Evolutionary conservation across 768 basidiomycete genomes (phyloP).

Genomic region (Saitozyma sp.): DNA sequence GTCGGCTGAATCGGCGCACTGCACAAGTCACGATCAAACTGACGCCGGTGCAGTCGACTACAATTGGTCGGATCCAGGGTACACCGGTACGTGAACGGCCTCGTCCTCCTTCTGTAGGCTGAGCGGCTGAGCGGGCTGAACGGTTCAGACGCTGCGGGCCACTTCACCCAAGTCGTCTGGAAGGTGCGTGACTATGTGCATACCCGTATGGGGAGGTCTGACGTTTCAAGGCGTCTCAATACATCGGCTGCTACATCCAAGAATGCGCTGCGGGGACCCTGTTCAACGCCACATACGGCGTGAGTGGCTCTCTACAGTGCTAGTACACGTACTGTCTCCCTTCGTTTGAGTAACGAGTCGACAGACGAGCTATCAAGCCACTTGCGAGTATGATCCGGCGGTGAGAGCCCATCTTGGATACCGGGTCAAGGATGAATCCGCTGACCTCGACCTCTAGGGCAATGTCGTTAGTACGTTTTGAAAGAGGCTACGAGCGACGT

Average conservation of each 20-base stretch:
- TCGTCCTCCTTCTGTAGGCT: not conserved
- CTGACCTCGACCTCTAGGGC: constrained; percentile 11
- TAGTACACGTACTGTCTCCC: too few species aligned
- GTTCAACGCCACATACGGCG: constrained; percentile 14
- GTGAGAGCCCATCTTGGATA: constrained; percentile 4
- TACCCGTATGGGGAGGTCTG: not conserved
- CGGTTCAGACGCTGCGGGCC: constrained; percentile 10
- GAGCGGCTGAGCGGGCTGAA: not conserved
- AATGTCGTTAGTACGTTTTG: constrained; percentile 18
- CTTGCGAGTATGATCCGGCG: constrained; percentile 22
- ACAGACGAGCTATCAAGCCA: constrained; percentile 16
- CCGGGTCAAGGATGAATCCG: not conserved
- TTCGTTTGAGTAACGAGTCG: not conserved
- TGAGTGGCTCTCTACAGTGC: too few species aligned
- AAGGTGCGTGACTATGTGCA: constrained; percentile 1
- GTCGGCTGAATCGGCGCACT: not conserved
- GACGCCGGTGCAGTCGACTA: constrained; percentile 7
- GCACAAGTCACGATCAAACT: not conserved
- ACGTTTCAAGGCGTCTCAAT: not conserved
- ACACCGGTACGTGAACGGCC: constrained; percentile 1
- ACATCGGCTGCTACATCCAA: constrained; percentile 14
- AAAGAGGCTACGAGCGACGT: too few species aligned
- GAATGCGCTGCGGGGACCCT: constrained; percentile 12
- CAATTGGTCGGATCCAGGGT: constrained; percentile 10
- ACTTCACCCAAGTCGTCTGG: constrained; percentile 25